Base-by-base conservation (phyloP, 768 basidiomycete genomes). In the Lentinula guzmanii region DNA sequence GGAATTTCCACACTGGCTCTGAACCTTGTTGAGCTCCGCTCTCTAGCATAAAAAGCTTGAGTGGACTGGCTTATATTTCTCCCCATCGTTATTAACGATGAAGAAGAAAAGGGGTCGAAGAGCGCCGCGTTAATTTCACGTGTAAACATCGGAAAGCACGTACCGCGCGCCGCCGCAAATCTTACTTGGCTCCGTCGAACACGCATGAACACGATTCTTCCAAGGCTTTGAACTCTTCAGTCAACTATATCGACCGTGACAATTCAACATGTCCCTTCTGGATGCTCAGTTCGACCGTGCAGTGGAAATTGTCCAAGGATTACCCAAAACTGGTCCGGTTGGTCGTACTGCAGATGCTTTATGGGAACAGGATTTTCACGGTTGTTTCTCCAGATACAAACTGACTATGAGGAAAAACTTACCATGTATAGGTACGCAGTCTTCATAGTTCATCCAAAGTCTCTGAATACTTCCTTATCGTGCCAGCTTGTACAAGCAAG, bases 341-440 rank as follows among this genome's bases (percentile, higher is more conserved):
- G 7, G 55, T 56, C 21, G 11, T n/a, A 39, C 18, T 39, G n/a
- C 37, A 56, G 28, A 18, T 31, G n/a, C 15, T 21, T 28, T 45
- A 6, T 21, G 5, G n/a, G 9, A 34, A 18, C 34, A 41, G 5
- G 11, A 41, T 39, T 56, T 56, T 56, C 2, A 56, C 41, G 18
- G 5, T 28, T 28, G 5, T 10, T 28, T 13, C 21, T 43, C 3
- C 39, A 56, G 34, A 94, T 98, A 68, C 94, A 97, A 72, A 97
- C 95, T 0, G 91, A 85, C 65, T 97, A 98, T 70, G 95, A 97
- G 66, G 94, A 96, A 71, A 98, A 98, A 72, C 76, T 98, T 13
- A 83, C 86, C 10, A 93, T 98, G 85, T 98, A 98, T 71, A 92
- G 92, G 89, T 89, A 63, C 37, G 82, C 70, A 18, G 37, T 37